phyloP scores from a whole-genome alignment of 257 asterid species.

The Nyctanthes arbortristis region DNA sequence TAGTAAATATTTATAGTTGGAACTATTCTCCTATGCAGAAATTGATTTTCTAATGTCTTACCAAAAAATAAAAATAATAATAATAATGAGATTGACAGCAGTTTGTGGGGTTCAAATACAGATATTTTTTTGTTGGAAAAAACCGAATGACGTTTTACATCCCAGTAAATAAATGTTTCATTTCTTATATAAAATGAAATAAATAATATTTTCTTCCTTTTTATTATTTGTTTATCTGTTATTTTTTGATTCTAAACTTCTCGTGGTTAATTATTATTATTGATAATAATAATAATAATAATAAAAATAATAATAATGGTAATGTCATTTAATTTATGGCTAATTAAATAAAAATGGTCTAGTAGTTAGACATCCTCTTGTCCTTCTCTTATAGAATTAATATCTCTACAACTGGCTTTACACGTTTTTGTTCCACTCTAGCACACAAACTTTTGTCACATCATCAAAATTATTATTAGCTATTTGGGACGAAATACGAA shows the following conservation, averaged over 20 bases:
- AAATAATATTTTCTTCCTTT: too few relatives aligned
- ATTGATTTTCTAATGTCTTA: conserved; percentile 43
- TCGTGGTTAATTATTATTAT: conserved; percentile 35
- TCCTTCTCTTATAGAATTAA: conserved; percentile 24
- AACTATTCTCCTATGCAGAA: conserved; percentile 16
- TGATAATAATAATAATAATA: conserved; percentile 44
- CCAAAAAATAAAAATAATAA: conserved; percentile 35
- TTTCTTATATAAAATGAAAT: too few relatives aligned
- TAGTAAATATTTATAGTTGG: conserved; percentile 14
- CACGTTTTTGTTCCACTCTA: too few relatives aligned
- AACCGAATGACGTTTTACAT: conserved; percentile 13
- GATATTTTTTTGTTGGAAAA: conserved; percentile 73
- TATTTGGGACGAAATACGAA: too few relatives aligned
- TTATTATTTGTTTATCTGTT: too few relatives aligned
- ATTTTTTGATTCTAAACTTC: too few relatives aligned
- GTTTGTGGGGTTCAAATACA: conserved; percentile 63
- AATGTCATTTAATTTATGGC: conserved; percentile 37
- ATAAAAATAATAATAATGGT: conserved; percentile 47
- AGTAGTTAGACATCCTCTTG: conserved; percentile 39
- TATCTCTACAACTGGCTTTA: too few relatives aligned
- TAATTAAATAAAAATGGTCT: conserved; percentile 36
- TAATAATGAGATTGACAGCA: conserved; percentile 76
- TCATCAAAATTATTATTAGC: too few relatives aligned
- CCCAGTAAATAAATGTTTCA: conserved; percentile 3
- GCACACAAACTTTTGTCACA: too few relatives aligned